phyloP scores from a whole-genome alignment of 352 stramenopile genomes.

The Pythium sukuiense region DNA sequence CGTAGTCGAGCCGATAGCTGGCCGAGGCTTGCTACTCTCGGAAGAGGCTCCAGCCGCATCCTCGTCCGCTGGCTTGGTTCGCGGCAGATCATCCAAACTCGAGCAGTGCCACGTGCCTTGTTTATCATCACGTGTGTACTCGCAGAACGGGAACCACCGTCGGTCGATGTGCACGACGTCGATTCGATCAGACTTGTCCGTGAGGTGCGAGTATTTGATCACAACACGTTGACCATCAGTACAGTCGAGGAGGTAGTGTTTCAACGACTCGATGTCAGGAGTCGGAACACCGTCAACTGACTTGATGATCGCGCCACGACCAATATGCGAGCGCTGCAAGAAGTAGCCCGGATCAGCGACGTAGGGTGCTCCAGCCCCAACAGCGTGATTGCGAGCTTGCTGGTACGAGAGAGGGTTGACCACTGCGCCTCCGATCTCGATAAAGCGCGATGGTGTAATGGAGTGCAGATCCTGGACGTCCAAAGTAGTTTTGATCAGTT shows the following conservation, averaged over 20 bases:
- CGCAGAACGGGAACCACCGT: slow-evolving; percentile 91
- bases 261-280: slow-evolving; percentile 81
- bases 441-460: slow-evolving; percentile 80
- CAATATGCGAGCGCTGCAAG: slow-evolving; percentile 84
- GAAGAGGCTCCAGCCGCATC: neutral
- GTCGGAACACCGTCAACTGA: slow-evolving; percentile 86
- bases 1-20: slow-evolving; percentile 70
- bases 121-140: slow-evolving; percentile 78
- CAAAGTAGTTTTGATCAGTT: slow-evolving; percentile 59
- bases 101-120: slow-evolving; percentile 79
- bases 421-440: slow-evolving; percentile 86
- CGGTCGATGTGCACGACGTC: slow-evolving; percentile 88
- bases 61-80: slow-evolving; percentile 5
- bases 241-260: slow-evolving; percentile 75
- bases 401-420: slow-evolving; percentile 91
- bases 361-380: slow-evolving; percentile 70
- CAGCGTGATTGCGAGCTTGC: slow-evolving; percentile 84
- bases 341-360: slow-evolving; percentile 90
- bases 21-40: slow-evolving; percentile 27
- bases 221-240: slow-evolving; percentile 81
- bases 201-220: slow-evolving; percentile 81
- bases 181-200: slow-evolving; percentile 76
- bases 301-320: slow-evolving; percentile 83
- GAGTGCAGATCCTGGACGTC: slow-evolving; percentile 85
- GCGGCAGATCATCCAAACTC: slow-evolving; percentile 40